Evolutionary conservation across 2,329 filamentous ascomycete genomes (phyloP).

Genomic region (Penicillium griseofulvum): DNA sequence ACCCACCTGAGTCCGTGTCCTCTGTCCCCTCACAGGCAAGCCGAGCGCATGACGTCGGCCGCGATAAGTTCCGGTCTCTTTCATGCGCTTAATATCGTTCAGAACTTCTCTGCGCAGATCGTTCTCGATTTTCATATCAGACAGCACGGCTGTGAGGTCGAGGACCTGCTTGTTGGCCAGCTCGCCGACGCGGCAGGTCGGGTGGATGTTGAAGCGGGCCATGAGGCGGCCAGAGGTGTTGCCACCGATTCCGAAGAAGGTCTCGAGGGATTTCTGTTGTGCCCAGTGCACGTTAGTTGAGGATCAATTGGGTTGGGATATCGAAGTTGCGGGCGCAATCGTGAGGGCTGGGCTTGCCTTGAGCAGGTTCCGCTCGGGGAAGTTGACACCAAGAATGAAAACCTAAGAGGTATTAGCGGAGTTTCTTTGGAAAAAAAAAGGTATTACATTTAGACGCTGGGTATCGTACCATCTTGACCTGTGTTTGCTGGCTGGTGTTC

Average conservation of each 20-base stretch:
- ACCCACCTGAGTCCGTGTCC: conserved; percentile 71
- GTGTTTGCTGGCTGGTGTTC: conserved; percentile 5
- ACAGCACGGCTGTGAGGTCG: conserved; percentile 78
- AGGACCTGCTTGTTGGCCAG: conserved; percentile 74
- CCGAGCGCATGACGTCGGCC: conserved; percentile 90
- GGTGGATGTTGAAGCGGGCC: conserved; percentile 85
- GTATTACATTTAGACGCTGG: not conserved
- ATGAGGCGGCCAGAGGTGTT: conserved; percentile 70
- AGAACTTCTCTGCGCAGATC: conserved; percentile 73
- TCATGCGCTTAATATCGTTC: conserved; percentile 81
- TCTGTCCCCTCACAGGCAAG: conserved; percentile 86
- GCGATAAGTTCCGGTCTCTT: conserved; percentile 86
- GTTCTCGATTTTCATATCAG: conserved; percentile 90
- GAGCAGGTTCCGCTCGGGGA: conserved; percentile 77
- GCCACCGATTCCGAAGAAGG: conserved; percentile 82
- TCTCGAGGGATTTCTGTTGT: conserved; percentile 60
- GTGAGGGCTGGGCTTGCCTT: conserved; percentile 56
- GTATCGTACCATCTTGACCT: conserved; percentile 32
- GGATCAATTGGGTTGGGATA: conserved; percentile 1
- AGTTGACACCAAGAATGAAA: conserved; percentile 83
- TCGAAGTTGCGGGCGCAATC: conserved; percentile 4
- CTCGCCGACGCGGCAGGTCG: conserved; percentile 72
- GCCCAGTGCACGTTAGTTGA: conserved; percentile 7
- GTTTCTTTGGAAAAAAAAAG: not conserved
- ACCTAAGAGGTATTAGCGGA: conserved; percentile 54